These are phyloP conservation scores for Alternaria arborescens DNA, from an alignment of 2,329 filamentous ascomycete genomes.

Conservation along the genomic window DNA sequence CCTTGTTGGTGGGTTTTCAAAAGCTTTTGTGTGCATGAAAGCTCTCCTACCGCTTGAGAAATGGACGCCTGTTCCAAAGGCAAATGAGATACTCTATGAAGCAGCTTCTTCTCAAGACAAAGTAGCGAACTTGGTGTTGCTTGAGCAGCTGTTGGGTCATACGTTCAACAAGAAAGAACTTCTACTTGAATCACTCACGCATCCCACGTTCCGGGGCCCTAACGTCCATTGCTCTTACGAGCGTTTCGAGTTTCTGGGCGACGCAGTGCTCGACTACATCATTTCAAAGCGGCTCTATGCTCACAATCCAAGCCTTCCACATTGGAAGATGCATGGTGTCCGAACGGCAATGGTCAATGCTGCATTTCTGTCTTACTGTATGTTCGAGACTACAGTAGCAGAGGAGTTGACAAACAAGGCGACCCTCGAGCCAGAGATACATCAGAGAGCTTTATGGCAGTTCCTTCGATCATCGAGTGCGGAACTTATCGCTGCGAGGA, in stretches of 20 bases:
- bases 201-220: slow-evolving; percentile 65
- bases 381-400: slow-evolving; percentile 64
- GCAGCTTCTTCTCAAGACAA: slow-evolving; percentile 23
- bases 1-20: slow-evolving; percentile 71
- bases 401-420: slow-evolving; percentile 47
- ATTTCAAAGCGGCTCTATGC: slow-evolving; percentile 71
- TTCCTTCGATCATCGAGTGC: slow-evolving; percentile 70
- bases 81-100: slow-evolving; percentile 38
- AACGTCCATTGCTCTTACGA: slow-evolving; percentile 67
- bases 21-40: slow-evolving; percentile 69
- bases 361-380: slow-evolving; percentile 79
- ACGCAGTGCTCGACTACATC: slow-evolving; percentile 82
- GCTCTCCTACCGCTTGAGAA: slow-evolving; percentile 70
- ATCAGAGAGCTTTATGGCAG: slow-evolving; percentile 66
- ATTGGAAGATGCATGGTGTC: slow-evolving; percentile 75
- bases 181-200: slow-evolving; percentile 81
- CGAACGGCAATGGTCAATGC: slow-evolving; percentile 81
- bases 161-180: slow-evolving; percentile 71
- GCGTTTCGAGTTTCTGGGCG: slow-evolving; percentile 86
- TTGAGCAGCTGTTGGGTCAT: slow-evolving; percentile 76
- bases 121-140: slow-evolving; percentile 37
- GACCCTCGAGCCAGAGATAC: slow-evolving; percentile 39
- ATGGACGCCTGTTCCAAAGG: slow-evolving; percentile 37
- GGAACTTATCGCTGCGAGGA: slow-evolving; percentile 60
- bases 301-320: slow-evolving; percentile 57